Evolutionary conservation across 1,284 basidiomycete species (phyloP).

Genomic region (Singerocomus inundabilis): DNA sequence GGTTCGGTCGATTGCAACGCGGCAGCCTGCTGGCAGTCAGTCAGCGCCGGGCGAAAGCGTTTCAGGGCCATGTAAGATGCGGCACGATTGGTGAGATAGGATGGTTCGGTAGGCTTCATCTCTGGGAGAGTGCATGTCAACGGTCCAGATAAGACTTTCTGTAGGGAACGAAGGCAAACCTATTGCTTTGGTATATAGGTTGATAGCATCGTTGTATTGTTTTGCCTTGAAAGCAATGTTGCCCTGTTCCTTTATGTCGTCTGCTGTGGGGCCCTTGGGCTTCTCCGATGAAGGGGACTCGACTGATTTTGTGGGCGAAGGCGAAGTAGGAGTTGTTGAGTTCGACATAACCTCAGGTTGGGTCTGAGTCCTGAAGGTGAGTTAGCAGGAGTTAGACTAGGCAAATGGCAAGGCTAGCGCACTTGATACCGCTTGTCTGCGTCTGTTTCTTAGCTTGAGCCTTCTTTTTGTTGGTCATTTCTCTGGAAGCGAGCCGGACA

Average conservation of each 20-base stretch:
- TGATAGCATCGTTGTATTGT: slow-evolving; percentile 68
- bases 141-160: slow-evolving; percentile 10
- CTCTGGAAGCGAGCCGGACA: slow-evolving; percentile 1
- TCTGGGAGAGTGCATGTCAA: slow-evolving; percentile 39
- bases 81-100: slow-evolving; percentile 83
- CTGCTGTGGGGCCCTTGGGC: slow-evolving; percentile 40
- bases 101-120: slow-evolving; percentile 65
- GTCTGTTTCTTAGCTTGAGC: slow-evolving; percentile 33
- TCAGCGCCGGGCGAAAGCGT: slow-evolving; percentile 68
- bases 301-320: slow-evolving; percentile 20
- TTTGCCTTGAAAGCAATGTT: slow-evolving; percentile 73
- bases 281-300: slow-evolving; percentile 19
- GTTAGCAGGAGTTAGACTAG: slow-evolving; percentile 6
- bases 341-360: slow-evolving; percentile 12
- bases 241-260: slow-evolving; percentile 68
- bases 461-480: slow-evolving; percentile 42
- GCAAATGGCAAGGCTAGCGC: slow-evolving; percentile 9
- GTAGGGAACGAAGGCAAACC: slow-evolving; percentile 35
- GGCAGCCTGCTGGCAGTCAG: slow-evolving; percentile 77
- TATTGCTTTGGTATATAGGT: slow-evolving; percentile 78
- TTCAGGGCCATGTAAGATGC: slow-evolving; percentile 84
- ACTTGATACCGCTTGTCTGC: slow-evolving; percentile 28
- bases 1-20: slow-evolving; percentile 56
- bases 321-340: slow-evolving; percentile 20
- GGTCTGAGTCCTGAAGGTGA: slow-evolving; percentile 17